Evolutionary conservation across 148 eudicot genomes (phyloP).

Genomic region (Drosera capensis): DNA sequence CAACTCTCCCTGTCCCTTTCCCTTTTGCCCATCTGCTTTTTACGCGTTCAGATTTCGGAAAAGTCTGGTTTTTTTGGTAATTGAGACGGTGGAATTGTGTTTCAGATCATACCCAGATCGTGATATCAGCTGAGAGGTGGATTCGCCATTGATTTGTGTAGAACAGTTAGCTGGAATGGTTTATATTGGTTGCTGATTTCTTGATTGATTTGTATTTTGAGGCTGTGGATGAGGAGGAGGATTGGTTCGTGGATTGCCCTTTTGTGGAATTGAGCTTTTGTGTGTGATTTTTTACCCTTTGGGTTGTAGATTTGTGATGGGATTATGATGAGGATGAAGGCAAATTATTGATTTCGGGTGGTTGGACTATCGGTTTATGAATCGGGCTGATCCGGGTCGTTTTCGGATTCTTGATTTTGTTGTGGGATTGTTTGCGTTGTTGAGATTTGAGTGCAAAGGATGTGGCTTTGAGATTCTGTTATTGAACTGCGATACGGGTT

Average conservation of each 20-base stretch:
- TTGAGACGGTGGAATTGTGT: conserved; percentile 24
- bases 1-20: neutral
- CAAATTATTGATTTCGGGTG: neutral
- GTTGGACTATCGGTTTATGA: neutral
- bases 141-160: conserved; percentile 7
- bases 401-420: neutral
- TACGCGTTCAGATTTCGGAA: too few species aligned
- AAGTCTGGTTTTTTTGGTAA: conserved; percentile 2
- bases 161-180: too few species aligned
- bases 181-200: neutral
- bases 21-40: neutral
- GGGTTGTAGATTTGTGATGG: conserved; percentile 6
- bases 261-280: conserved; percentile 10
- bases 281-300: conserved; percentile 7
- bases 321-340: neutral
- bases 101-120: conserved; percentile 59
- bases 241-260: neutral
- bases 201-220: neutral
- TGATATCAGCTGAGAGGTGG: conserved; percentile 14
- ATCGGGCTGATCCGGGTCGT: neutral
- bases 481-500: neutral
- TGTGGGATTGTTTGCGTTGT: conserved; percentile 1
- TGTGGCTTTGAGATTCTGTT: neutral
- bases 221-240: neutral
- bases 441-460: neutral